phyloP scores from a whole-genome alignment of 257 asterid species.

The Rubia yunnanensis region DNA sequence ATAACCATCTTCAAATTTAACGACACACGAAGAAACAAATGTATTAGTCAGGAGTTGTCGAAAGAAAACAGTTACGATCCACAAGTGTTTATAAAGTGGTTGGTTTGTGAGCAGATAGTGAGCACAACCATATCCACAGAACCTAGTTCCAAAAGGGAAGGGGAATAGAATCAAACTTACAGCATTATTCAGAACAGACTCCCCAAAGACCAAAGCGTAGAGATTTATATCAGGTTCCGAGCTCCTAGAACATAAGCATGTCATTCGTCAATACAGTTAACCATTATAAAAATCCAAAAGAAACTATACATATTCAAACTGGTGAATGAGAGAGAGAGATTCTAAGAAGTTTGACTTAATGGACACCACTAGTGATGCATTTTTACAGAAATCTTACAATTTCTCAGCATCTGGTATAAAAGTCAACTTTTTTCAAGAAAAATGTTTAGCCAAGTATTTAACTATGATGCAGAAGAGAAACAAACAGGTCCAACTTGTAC shows the following conservation, averaged over 20 bases:
- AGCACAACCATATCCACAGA: not conserved
- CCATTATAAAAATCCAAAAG: not conserved
- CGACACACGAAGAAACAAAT: slow-evolving; percentile 18
- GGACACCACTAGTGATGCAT: not conserved
- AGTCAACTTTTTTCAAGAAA: too few relatives aligned
- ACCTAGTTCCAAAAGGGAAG: not conserved
- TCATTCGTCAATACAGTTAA: not conserved
- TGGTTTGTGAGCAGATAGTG: not conserved
- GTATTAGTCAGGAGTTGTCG: slow-evolving; percentile 19
- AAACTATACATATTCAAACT: not conserved
- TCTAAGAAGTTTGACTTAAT: too few relatives aligned
- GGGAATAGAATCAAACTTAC: slow-evolving; percentile 36
- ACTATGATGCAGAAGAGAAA: too few relatives aligned
- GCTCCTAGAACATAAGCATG: slow-evolving; percentile 49
- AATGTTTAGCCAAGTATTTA: too few relatives aligned
- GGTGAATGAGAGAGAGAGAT: too few relatives aligned
- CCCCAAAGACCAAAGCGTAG: slow-evolving; percentile 96
- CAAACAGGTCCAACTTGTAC: too few relatives aligned
- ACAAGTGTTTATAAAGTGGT: not conserved
- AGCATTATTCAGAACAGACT: slow-evolving; percentile 96
- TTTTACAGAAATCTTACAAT: too few relatives aligned
- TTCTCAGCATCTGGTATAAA: too few relatives aligned
- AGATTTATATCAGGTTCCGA: slow-evolving; percentile 92
- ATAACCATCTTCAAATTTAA: slow-evolving; percentile 86
- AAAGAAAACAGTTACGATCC: slow-evolving; percentile 1